A percentile compares a stretch with the other conserved stretches of the same genome.
Conservation (phyloP, 2,329 filamentous ascomycete species). For the Ophiocordyceps camponoti-floridani region DNA sequence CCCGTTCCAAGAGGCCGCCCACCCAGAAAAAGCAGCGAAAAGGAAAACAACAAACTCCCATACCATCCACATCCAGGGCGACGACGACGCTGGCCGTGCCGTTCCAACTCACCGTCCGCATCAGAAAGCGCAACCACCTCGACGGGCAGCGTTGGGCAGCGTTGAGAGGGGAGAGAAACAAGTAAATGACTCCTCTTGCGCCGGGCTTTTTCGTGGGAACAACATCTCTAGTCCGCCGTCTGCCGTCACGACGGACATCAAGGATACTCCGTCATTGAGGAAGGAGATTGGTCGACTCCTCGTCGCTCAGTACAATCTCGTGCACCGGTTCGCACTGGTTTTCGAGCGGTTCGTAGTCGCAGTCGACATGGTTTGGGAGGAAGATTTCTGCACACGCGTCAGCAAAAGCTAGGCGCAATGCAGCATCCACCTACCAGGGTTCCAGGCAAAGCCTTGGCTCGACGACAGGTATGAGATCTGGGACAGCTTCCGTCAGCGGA, state of each 20-base stretch:
- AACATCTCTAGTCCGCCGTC: slow-evolving; percentile 1
- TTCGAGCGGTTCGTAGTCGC: slow-evolving; percentile 58
- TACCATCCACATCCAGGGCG: neutral
- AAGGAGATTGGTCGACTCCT: slow-evolving; percentile 52
- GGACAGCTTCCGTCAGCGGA: neutral
- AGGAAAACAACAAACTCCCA: neutral
- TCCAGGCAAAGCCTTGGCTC: slow-evolving; percentile 70
- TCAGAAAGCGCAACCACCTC: neutral
- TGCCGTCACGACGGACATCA: neutral
- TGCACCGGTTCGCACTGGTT: slow-evolving; percentile 59
- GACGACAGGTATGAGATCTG: slow-evolving; percentile 67
- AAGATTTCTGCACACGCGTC: slow-evolving; percentile 43
- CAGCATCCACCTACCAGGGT: slow-evolving; percentile 38
- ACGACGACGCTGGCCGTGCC: neutral
- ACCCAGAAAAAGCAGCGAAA: no score
- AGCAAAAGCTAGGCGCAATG: neutral
- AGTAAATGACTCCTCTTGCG: slow-evolving; percentile 1
- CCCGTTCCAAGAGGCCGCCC: no score
- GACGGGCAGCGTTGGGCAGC: neutral
- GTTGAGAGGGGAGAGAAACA: neutral
- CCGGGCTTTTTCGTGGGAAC: slow-evolving; percentile 2
- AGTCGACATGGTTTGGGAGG: slow-evolving; percentile 59
- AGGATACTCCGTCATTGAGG: slow-evolving; percentile 31
- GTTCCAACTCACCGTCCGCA: neutral
- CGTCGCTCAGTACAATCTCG: slow-evolving; percentile 62